These are phyloP conservation scores for Saccharomycopsis synnaedendra DNA, from an alignment of 805 yeast genomes.

Conservation along the genomic window DNA sequence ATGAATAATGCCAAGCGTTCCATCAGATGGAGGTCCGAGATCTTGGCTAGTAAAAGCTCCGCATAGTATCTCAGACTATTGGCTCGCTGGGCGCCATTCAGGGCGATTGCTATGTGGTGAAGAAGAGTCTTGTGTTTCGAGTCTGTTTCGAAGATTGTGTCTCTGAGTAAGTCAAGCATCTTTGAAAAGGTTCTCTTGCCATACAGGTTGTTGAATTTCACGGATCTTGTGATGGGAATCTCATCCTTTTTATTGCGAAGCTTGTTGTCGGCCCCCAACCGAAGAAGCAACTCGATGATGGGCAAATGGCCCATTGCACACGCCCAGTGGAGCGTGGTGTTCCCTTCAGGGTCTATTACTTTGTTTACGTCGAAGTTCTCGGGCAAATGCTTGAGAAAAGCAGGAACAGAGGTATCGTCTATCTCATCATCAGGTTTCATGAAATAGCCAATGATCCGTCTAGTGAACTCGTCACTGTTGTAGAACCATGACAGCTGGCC, in stretches of 20 bases:
- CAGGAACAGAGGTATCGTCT: slow-evolving; percentile 20
- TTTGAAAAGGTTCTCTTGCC: slow-evolving; percentile 71
- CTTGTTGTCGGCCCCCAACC: slow-evolving; percentile 62
- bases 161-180: slow-evolving; percentile 63
- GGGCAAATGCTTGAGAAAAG: slow-evolving; percentile 43
- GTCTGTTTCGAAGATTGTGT: slow-evolving; percentile 72
- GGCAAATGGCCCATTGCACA: slow-evolving; percentile 84
- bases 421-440: slow-evolving; percentile 43
- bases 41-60: slow-evolving; percentile 61
- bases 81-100: slow-evolving; percentile 52
- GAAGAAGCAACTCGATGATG: slow-evolving; percentile 63
- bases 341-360: slow-evolving; percentile 89
- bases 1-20: slow-evolving; percentile 33
- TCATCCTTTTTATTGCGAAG: slow-evolving; percentile 62
- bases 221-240: slow-evolving; percentile 77
- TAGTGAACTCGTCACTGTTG: slow-evolving; percentile 31
- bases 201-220: slow-evolving; percentile 80
- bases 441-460: slow-evolving; percentile 39
- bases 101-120: slow-evolving; percentile 73
- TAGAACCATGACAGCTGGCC: slow-evolving; percentile 20
- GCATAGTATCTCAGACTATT: slow-evolving; percentile 79
- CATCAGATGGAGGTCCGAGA: slow-evolving; percentile 51
- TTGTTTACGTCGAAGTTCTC: slow-evolving; percentile 51
- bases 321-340: slow-evolving; percentile 95
- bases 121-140: slow-evolving; percentile 62